Percentiles rank a stretch among this genome's conserved stretches.
phyloP scores from a whole-genome alignment of 108 stramenopile genomes.

The Pseudonitzschia delicatissima region DNA sequence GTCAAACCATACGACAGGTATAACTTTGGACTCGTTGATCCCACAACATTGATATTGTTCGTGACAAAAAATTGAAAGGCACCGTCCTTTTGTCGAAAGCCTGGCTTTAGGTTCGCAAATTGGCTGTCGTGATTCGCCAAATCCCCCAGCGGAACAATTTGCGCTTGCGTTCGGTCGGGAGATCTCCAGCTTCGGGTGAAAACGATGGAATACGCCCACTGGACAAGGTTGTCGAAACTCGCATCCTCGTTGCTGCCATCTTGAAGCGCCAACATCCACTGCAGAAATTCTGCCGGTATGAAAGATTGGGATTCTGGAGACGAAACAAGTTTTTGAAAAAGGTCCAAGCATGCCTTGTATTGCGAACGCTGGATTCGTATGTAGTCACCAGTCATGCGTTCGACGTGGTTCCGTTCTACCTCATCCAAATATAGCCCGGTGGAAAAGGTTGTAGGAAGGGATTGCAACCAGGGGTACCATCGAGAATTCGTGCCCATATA shows the following conservation, averaged over 20 bases:
- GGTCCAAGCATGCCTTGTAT: constrained; percentile 20
- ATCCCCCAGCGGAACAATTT: constrained; percentile 43
- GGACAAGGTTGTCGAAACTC: neutral
- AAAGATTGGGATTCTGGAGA: neutral
- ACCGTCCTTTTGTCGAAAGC: constrained; percentile 13
- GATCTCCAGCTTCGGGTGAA: constrained; percentile 43
- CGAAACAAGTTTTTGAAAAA: neutral
- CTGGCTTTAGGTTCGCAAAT: constrained; percentile 27
- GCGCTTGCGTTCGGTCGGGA: constrained; percentile 22
- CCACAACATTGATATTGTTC: constrained; percentile 1
- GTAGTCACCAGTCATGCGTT: constrained; percentile 23
- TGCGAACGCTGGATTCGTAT: constrained; percentile 16
- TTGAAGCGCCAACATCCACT: constrained; percentile 12
- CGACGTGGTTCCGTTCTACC: constrained; percentile 19
- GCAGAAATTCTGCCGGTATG: constrained; percentile 2
- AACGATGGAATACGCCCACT: constrained; percentile 41
- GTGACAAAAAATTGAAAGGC: constrained; percentile 19
- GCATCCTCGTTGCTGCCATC: neutral
- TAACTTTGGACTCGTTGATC: neutral
- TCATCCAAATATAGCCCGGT: constrained; percentile 48
- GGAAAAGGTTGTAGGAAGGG: constrained; percentile 43
- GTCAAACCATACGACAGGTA: constrained; percentile 39
- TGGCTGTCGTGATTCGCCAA: constrained; percentile 39
- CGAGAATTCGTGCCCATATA: constrained; percentile 30
- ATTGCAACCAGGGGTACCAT: constrained; percentile 48